phyloP scores from a whole-genome alignment of 768 basidiomycete genomes.

The Suillus plorans region DNA sequence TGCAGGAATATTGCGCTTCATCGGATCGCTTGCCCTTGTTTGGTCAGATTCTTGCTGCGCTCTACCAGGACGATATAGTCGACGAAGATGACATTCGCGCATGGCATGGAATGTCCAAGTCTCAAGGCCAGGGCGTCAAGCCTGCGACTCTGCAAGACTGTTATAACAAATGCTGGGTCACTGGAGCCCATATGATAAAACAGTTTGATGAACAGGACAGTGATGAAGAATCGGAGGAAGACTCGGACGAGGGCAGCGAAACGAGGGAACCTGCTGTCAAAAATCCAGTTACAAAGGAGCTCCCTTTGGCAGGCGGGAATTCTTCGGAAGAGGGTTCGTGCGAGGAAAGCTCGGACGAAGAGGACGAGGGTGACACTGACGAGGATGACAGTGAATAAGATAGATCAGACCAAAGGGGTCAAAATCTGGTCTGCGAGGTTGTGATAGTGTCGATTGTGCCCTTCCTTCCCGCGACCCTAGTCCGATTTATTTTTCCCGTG shows the following conservation, averaged over 20 bases:
- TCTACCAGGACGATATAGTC: conserved; percentile 91
- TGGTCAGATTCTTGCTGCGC: conserved; percentile 77
- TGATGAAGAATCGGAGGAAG: conserved; percentile 39
- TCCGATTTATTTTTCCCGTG: background rate
- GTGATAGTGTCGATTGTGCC: background rate
- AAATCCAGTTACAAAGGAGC: background rate
- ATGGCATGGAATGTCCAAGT: conserved; percentile 69
- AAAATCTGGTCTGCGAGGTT: background rate
- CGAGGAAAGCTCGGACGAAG: conserved; percentile 20
- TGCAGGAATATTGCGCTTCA: conserved; percentile 62
- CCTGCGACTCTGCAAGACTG: conserved; percentile 47
- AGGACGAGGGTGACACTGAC: conserved; percentile 5
- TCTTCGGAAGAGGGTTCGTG: conserved; percentile 19
- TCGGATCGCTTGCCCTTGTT: conserved; percentile 72
- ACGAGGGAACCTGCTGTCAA: conserved; percentile 13
- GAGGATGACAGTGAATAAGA: conserved; percentile 14
- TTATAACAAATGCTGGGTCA: conserved; percentile 64
- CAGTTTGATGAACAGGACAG: conserved; percentile 81
- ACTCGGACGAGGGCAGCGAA: conserved; percentile 19
- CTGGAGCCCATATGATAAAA: conserved; percentile 74
- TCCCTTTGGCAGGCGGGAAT: background rate
- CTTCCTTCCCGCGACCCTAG: too few species aligned
- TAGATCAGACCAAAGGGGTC: conserved; percentile 6
- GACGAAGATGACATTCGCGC: conserved; percentile 87
- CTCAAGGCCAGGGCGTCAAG: conserved; percentile 51